A percentile compares a stretch with the other conserved stretches of the same genome.
These are phyloP conservation scores for Musa beccarii DNA, from an alignment of 176 grass and related monocot species.

Conservation along the genomic window DNA sequence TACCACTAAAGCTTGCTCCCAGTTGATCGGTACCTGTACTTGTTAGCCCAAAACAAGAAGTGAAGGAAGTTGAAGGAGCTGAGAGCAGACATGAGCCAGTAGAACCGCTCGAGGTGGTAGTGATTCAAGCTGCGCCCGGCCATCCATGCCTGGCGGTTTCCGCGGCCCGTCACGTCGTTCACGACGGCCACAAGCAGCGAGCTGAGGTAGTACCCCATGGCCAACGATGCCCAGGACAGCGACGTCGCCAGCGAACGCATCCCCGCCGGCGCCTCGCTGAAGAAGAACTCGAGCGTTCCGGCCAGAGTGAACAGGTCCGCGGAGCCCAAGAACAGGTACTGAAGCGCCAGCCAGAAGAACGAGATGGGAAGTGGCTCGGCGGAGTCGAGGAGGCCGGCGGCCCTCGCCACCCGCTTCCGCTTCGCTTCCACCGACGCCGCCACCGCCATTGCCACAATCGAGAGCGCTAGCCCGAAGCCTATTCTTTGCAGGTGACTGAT, in stretches of 20 bases:
- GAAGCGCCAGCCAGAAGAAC: constrained; percentile 53
- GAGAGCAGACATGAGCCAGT: constrained; percentile 48
- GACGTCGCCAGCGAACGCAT: constrained; percentile 68
- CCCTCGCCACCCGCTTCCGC: constrained; percentile 20
- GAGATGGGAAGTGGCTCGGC: constrained; percentile 19
- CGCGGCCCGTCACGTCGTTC: constrained; percentile 27
- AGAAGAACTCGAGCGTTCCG: constrained; percentile 77
- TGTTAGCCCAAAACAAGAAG: constrained; percentile 36
- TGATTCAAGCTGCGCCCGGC: constrained; percentile 28
- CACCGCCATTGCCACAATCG: constrained; percentile 22
- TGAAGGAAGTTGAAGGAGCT: constrained; percentile 32
- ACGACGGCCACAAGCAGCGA: constrained; percentile 41
- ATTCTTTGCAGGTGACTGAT: constrained; percentile 52
- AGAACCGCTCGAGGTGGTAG: constrained; percentile 50
- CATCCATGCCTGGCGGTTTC: constrained; percentile 31
- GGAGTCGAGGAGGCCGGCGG: constrained; percentile 1
- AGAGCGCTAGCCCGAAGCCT: constrained; percentile 35
- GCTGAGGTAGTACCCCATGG: constrained; percentile 42
- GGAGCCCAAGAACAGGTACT: constrained; percentile 57
- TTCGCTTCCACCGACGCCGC: constrained; percentile 44
- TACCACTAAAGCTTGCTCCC: too few species aligned
- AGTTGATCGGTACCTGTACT: constrained; percentile 34
- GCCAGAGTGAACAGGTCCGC: constrained; percentile 57
- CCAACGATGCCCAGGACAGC: constrained; percentile 50
- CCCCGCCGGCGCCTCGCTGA: constrained; percentile 40